Conservation (phyloP, 352 stramenopile genomes). For the Albugo candida region DNA sequence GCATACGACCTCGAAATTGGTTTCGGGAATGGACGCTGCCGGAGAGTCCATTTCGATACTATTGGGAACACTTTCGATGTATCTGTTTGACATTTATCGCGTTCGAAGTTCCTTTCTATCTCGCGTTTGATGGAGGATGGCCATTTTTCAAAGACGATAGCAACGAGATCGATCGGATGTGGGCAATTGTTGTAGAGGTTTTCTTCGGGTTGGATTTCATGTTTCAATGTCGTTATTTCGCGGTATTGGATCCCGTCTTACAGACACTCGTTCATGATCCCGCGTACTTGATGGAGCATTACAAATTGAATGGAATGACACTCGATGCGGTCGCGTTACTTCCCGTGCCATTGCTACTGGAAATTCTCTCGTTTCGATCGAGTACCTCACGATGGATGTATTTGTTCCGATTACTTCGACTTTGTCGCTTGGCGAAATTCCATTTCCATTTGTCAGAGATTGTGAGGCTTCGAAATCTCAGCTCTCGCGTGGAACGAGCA, state of each 20-base stretch:
- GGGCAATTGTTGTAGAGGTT: conserved; percentile 19
- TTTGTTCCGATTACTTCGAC: conserved; percentile 21
- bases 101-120: conserved; percentile 43
- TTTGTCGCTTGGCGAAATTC: conserved; percentile 20
- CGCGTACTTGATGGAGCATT: conserved; percentile 30
- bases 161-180: background rate
- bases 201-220: conserved; percentile 31
- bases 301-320: conserved; percentile 35
- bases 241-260: conserved; percentile 33
- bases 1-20: too few relatives aligned
- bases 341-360: conserved; percentile 23
- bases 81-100: conserved; percentile 29
- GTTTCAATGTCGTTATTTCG: conserved; percentile 26
- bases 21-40: conserved; percentile 20
- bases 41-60: conserved; percentile 31
- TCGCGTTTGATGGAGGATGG: conserved; percentile 36
- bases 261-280: conserved; percentile 35
- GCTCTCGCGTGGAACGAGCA: conserved; percentile 34
- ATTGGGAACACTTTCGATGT: conserved; percentile 31
- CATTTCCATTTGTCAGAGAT: conserved; percentile 33
- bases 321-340: conserved; percentile 26
- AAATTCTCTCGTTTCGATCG: conserved; percentile 12
- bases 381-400: conserved; percentile 17
- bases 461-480: conserved; percentile 16
- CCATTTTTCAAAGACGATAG: conserved; percentile 24